Evolutionary conservation across 1,284 basidiomycete genomes (phyloP).

Genomic region (Boletellus dicymbophilus): DNA sequence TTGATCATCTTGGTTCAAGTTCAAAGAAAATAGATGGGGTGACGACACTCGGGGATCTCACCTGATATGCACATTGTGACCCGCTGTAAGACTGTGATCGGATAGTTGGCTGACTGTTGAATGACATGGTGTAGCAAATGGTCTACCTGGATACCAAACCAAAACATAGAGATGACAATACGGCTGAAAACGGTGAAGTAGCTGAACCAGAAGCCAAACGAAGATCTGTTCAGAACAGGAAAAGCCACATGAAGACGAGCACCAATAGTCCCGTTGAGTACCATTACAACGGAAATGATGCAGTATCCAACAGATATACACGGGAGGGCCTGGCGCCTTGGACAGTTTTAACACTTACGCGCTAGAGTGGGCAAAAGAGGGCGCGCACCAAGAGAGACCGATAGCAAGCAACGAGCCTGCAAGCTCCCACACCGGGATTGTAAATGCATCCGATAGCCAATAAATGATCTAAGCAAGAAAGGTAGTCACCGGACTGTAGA

Average conservation of each 20-base stretch:
- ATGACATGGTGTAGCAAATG: not conserved
- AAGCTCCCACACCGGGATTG: conserved; percentile 44
- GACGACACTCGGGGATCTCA: not conserved
- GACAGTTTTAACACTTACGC: not conserved
- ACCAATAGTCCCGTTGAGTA: conserved; percentile 57
- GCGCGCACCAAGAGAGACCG: conserved; percentile 50
- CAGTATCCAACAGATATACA: conserved; percentile 49
- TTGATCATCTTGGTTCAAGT: conserved; percentile 49
- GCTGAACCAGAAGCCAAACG: conserved; percentile 66
- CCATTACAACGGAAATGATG: conserved; percentile 47
- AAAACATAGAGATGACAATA: conserved; percentile 60
- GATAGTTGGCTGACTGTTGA: not conserved
- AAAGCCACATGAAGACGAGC: conserved; percentile 63
- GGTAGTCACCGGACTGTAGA: not conserved
- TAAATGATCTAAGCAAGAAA: conserved; percentile 30
- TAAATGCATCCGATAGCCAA: conserved; percentile 42
- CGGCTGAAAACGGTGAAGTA: conserved; percentile 64
- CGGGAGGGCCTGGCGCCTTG: conserved; percentile 49
- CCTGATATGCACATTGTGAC: conserved; percentile 33
- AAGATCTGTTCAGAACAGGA: conserved; percentile 62
- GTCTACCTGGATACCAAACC: conserved; percentile 52
- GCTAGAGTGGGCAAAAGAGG: not conserved
- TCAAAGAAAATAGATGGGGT: not conserved
- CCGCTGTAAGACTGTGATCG: conserved; percentile 23
- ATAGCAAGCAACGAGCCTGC: conserved; percentile 51